Evolutionary conservation across 1,139 yeast species (phyloP).

Genomic region (Blastobotrys illinoisensis): DNA sequence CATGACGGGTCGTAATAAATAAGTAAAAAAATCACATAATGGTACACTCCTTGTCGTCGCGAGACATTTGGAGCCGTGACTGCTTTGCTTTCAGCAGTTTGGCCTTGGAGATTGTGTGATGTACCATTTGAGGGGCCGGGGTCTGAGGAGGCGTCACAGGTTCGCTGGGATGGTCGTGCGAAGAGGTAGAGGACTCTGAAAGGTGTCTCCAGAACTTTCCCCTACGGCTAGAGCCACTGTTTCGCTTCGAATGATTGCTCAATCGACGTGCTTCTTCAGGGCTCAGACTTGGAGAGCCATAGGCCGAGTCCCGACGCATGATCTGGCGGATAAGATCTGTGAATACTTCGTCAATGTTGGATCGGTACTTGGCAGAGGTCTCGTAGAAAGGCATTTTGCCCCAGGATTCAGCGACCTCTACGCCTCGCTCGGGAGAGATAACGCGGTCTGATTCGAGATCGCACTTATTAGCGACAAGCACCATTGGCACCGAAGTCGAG

Average conservation of each 20-base stretch:
- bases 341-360: slow-evolving; percentile 86
- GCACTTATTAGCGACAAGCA: slow-evolving; percentile 43
- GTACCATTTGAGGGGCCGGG: background rate
- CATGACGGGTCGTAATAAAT: background rate
- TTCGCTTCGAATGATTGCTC: background rate
- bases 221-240: background rate
- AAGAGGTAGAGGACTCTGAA: background rate
- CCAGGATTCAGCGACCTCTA: slow-evolving; percentile 76
- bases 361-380: slow-evolving; percentile 82
- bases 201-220: background rate
- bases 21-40: slow-evolving; percentile 17
- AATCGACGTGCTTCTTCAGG: background rate
- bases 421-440: slow-evolving; percentile 33
- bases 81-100: slow-evolving; percentile 8
- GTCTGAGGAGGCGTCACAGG: background rate
- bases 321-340: slow-evolving; percentile 77
- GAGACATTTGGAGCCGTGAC: slow-evolving; percentile 4
- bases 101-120: slow-evolving; percentile 9
- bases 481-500: slow-evolving; percentile 36
- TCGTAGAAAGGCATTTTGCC: slow-evolving; percentile 78
- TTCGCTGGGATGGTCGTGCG: background rate
- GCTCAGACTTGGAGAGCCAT: background rate
- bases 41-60: slow-evolving; percentile 18
- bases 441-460: slow-evolving; percentile 73
- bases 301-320: slow-evolving; percentile 32